Conservation (phyloP, 2,329 filamentous ascomycete genomes). For the Cephalotrichum gorgonifer region DNA sequence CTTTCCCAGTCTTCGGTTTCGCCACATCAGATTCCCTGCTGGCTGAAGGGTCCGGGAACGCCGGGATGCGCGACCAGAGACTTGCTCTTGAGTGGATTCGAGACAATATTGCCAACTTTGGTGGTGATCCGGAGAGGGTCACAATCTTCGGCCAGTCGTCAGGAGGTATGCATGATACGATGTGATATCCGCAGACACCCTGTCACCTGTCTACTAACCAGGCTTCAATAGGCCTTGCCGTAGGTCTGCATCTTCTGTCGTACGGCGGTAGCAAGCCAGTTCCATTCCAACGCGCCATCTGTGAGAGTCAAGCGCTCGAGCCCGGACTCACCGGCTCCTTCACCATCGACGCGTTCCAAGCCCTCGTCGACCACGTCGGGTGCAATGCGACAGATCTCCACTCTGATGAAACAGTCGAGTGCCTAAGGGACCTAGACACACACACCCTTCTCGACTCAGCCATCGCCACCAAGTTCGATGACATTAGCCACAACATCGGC, state of each 20-base stretch:
- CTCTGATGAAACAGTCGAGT: constrained; percentile 30
- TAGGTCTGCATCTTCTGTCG: constrained; percentile 36
- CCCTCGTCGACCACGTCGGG: constrained; percentile 27
- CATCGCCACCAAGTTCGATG: constrained; percentile 26
- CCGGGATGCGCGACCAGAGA: constrained; percentile 51
- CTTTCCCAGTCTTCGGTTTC: constrained; percentile 28
- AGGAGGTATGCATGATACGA: constrained; percentile 33
- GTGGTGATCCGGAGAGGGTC: constrained; percentile 53
- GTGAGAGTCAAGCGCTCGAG: constrained; percentile 37
- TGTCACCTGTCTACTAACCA: constrained; percentile 12
- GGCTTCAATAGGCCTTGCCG: constrained; percentile 24
- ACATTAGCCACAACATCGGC: constrained; percentile 34
- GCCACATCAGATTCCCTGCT: constrained; percentile 29
- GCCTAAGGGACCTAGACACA: constrained; percentile 32
- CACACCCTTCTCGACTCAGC: constrained; percentile 31
- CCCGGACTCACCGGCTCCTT: constrained; percentile 37
- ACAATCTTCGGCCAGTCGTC: constrained; percentile 56
- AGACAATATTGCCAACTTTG: constrained; percentile 55
- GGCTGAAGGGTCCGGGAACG: constrained; percentile 43
- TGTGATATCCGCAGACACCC: too few species aligned
- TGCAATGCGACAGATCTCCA: constrained; percentile 31
- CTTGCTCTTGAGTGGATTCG: constrained; percentile 52
- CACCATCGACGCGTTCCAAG: constrained; percentile 33
- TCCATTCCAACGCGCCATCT: constrained; percentile 34
- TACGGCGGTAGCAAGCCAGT: constrained; percentile 30